Evolutionary conservation across 2,329 filamentous ascomycete species (phyloP).

Genomic region (Penicillium olsonii): DNA sequence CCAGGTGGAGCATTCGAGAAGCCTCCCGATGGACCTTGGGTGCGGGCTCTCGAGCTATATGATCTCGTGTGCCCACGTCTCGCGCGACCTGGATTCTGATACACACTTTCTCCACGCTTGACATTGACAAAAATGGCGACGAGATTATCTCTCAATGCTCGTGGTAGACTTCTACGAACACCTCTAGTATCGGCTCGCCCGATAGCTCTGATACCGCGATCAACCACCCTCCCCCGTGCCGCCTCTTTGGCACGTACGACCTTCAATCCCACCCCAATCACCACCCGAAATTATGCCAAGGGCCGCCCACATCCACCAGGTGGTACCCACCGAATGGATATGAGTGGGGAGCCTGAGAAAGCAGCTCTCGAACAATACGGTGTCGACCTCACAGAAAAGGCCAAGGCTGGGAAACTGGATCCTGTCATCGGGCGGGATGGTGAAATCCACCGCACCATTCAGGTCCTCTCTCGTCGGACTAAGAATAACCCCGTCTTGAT

Average conservation of each 20-base stretch:
- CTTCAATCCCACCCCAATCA: constrained; percentile 11
- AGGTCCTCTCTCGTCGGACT: constrained; percentile 86
- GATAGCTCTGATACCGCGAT: constrained; percentile 21
- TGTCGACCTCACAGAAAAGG: constrained; percentile 81
- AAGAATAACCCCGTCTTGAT: constrained; percentile 98
- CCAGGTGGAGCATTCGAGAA: constrained; percentile 42
- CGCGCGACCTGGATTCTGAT: background rate
- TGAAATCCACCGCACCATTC: constrained; percentile 92
- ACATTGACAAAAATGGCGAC: constrained; percentile 38
- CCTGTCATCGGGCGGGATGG: constrained; percentile 91
- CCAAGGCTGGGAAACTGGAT: constrained; percentile 86
- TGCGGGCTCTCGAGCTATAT: constrained; percentile 14
- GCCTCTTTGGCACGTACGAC: constrained; percentile 18
- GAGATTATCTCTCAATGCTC: constrained; percentile 32
- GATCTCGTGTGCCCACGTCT: background rate
- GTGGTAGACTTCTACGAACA: constrained; percentile 32
- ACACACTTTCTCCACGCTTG: background rate
- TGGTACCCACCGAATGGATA: constrained; percentile 90
- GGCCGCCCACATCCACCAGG: constrained; percentile 79
- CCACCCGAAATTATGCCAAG: constrained; percentile 55
- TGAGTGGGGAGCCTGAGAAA: constrained; percentile 76
- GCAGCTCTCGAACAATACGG: constrained; percentile 88
- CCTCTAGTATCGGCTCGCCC: constrained; percentile 24
- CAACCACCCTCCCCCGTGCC: constrained; percentile 20
- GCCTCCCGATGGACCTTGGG: constrained; percentile 23